Conservation (phyloP, 352 stramenopile genomes). For the Phytophthora agathidicida region DNA sequence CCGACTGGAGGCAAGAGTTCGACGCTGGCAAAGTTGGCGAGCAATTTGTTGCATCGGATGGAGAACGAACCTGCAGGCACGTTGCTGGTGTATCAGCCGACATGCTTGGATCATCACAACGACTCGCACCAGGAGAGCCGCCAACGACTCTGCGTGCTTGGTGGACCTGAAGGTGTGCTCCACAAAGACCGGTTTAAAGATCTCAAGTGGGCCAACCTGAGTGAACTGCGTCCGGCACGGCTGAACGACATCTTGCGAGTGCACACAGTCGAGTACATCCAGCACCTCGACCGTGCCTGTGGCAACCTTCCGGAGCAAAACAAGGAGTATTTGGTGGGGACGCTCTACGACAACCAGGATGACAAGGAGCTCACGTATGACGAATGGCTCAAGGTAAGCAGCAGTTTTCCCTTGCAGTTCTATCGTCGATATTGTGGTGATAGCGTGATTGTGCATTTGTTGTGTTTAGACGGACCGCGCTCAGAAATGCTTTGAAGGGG, state of each 20-base stretch:
- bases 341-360: conserved; percentile 36
- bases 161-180: conserved; percentile 66
- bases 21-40: conserved; percentile 30
- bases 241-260: conserved; percentile 68
- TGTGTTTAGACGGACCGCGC: conserved; percentile 44
- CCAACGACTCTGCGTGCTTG: conserved; percentile 56
- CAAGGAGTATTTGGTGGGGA: conserved; percentile 48
- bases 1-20: conserved; percentile 27
- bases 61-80: conserved; percentile 42
- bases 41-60: conserved; percentile 30
- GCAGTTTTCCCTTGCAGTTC: not conserved
- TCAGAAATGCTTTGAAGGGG: conserved; percentile 50
- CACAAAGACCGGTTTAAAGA: conserved; percentile 66
- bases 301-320: conserved; percentile 51
- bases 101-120: conserved; percentile 78
- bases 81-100: conserved; percentile 70
- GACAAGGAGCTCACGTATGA: conserved; percentile 41
- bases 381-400: conserved; percentile 53
- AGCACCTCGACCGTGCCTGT: conserved; percentile 56
- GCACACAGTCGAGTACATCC: conserved; percentile 69
- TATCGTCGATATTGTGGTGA: not conserved
- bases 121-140: conserved; percentile 77
- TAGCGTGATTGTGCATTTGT: conserved; percentile 2
- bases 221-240: conserved; percentile 52
- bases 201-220: conserved; percentile 65